These are phyloP conservation scores for Umbelopsis vinacea DNA, from an alignment of 192 early-diverging fungal genomes.

Conservation along the genomic window DNA sequence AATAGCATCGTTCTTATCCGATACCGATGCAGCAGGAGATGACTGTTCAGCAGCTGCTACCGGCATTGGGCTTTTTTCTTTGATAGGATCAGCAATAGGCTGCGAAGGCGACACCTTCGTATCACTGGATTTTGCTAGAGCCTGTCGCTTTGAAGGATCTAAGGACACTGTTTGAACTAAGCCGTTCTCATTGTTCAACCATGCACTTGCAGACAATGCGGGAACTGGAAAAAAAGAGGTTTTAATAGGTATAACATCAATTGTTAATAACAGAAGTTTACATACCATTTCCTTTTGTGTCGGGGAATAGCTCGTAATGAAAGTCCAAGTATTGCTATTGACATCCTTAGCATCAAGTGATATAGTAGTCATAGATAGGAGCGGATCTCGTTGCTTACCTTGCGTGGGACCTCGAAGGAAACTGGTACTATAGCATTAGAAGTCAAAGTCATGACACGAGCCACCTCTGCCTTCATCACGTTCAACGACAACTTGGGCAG, in stretches of 20 bases:
- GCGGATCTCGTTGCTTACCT: slow-evolving; percentile 29
- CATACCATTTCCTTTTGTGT: slow-evolving; percentile 62
- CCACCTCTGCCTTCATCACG: slow-evolving; percentile 76
- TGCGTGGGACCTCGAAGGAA: slow-evolving; percentile 69
- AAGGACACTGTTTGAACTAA: slow-evolving; percentile 48
- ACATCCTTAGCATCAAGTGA: background rate
- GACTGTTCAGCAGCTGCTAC: slow-evolving; percentile 9
- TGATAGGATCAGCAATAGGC: background rate
- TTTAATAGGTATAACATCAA: slow-evolving; percentile 2
- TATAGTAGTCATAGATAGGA: background rate
- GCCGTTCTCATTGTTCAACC: slow-evolving; percentile 58
- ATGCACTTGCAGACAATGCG: slow-evolving; percentile 60
- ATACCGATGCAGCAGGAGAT: too few relatives aligned
- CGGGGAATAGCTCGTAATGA: slow-evolving; percentile 85
- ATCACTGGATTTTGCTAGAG: background rate
- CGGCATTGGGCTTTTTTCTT: background rate
- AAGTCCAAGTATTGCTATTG: slow-evolving; percentile 76
- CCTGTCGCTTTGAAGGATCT: slow-evolving; percentile 51
- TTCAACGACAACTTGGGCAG: slow-evolving; percentile 70
- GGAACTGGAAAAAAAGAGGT: slow-evolving; percentile 33
- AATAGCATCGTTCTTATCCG: too few relatives aligned
- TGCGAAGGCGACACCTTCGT: slow-evolving; percentile 2
- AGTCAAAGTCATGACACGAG: slow-evolving; percentile 63
- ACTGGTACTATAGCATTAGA: slow-evolving; percentile 71
- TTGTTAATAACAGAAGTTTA: background rate